Conservation (phyloP, 768 basidiomycete genomes). For the Suillus bovinus region DNA sequence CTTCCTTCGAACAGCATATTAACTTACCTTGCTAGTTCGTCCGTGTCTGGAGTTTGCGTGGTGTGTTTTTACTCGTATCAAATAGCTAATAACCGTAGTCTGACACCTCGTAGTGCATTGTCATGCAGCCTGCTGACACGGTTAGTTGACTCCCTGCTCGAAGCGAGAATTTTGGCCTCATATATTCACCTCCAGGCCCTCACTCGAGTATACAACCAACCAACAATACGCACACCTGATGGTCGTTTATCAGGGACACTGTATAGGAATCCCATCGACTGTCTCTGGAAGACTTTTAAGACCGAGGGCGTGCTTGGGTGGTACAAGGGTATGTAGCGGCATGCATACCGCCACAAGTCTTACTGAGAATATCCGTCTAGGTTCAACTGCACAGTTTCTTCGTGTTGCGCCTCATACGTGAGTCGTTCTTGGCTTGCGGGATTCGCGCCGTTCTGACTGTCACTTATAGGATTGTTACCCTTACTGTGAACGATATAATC, state of each 20-base stretch:
- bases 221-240: slow-evolving; percentile 66
- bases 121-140: slow-evolving; percentile 95
- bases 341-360: not conserved
- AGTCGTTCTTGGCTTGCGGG: slow-evolving; percentile 24
- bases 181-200: slow-evolving; percentile 51
- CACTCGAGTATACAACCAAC: slow-evolving; percentile 96
- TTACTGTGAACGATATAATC: slow-evolving; percentile 86
- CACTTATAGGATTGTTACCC: slow-evolving; percentile 72
- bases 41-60: slow-evolving; percentile 89
- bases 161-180: slow-evolving; percentile 8
- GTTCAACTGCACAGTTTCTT: slow-evolving; percentile 91
- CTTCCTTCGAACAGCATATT: slow-evolving; percentile 75
- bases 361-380: slow-evolving; percentile 35
- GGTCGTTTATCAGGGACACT: slow-evolving; percentile 73
- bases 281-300: slow-evolving; percentile 93
- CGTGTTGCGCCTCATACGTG: slow-evolving; percentile 92
- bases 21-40: slow-evolving; percentile 87
- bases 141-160: slow-evolving; percentile 42
- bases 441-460: slow-evolving; percentile 4
- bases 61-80: slow-evolving; percentile 46
- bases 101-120: slow-evolving; percentile 56
- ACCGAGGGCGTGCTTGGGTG: slow-evolving; percentile 89
- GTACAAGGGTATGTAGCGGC: slow-evolving; percentile 76
- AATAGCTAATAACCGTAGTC: not conserved
- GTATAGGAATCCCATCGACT: slow-evolving; percentile 93